Base-by-base conservation (phyloP, 768 basidiomycete species). In the Austroboletus eburneus region DNA sequence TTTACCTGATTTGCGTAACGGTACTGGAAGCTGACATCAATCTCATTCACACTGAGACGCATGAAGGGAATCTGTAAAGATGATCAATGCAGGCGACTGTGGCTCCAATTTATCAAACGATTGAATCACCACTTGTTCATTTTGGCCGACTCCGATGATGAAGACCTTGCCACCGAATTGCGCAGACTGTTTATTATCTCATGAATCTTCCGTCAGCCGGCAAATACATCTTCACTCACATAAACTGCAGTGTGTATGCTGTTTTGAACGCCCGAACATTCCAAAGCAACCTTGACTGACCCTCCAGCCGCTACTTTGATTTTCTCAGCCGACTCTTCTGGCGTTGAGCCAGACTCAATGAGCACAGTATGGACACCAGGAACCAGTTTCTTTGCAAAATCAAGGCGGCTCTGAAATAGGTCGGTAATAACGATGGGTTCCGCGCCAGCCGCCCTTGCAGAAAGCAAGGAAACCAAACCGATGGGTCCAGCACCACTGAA, bases 391-490 rank as follows among this genome's bases (percentile, higher is more conserved):
- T 78, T 81, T 5, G 83, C 83, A 41, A 85, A 83, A 54, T 83
- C 81, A 12, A 85, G 70, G 18, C 83, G 79, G 47, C 70, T 79
- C 55, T 80, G 77, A 62, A 84, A 74, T 39, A 85, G 68, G 57
- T 85, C 83, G 12, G 83, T 85, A 32, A 85, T 84, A 40, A 85
- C 71, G 49, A 85, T 76, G 6, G 83, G 83, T 46, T 84, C 81
- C 14, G 82, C 83, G 7, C 83, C 83, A 34, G 83, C 83, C 39
- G 83, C 83, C 37, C 80, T 71, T 7, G 81, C 79, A 41, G 82
- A 78, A 24, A 85, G 71, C 17, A 85, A 69, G 16, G 82, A 71
- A 21, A 80, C 68, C 18, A 85, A 69, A 16, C 83, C 83, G 44
- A 85, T 85, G 3, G 83, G 83, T 16, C 83, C 83, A 20, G 82